A percentile compares a stretch with the other conserved stretches of the same genome.
Evolutionary conservation across 768 basidiomycete genomes (phyloP).

Genomic region (Cubamyces lactineus): DNA sequence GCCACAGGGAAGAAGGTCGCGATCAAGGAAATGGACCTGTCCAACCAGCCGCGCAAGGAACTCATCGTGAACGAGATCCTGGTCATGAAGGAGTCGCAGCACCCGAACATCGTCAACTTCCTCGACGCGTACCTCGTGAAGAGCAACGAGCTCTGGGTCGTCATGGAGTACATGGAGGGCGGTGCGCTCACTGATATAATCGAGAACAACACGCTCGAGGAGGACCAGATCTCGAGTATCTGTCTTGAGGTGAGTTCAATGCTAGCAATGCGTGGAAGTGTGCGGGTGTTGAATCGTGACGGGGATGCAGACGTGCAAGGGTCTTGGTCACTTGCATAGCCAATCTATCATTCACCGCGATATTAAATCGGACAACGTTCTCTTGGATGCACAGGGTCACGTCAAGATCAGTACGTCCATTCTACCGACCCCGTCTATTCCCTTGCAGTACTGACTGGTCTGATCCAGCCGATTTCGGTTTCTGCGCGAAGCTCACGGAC

Average conservation of each 20-base stretch:
- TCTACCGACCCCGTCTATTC: background rate
- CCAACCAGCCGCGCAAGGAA: conserved; percentile 95
- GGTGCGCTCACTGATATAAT: conserved; percentile 97
- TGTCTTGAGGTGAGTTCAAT: conserved; percentile 73
- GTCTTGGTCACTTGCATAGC: conserved; percentile 88
- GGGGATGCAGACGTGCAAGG: conserved; percentile 82
- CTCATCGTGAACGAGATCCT: conserved; percentile 97
- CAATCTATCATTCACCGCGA: conserved; percentile 97
- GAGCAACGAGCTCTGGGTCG: conserved; percentile 91
- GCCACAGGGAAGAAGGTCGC: conserved; percentile 87
- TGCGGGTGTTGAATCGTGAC: background rate
- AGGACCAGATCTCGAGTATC: conserved; percentile 94
- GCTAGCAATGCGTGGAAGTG: background rate
- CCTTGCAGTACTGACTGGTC: conserved; percentile 1
- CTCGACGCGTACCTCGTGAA: conserved; percentile 89
- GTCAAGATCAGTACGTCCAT: conserved; percentile 92
- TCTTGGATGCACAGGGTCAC: conserved; percentile 87
- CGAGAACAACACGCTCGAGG: conserved; percentile 93
- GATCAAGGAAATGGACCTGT: conserved; percentile 98
- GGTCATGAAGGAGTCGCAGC: conserved; percentile 98
- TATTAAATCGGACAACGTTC: conserved; percentile 96
- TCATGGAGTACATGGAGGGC: conserved; percentile 99
- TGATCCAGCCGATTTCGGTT: conserved; percentile 87
- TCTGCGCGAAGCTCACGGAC: conserved; percentile 94
- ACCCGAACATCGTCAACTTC: conserved; percentile 97